Conservation (phyloP, 2,329 filamentous ascomycete species). For the Exophiala sideris region DNA sequence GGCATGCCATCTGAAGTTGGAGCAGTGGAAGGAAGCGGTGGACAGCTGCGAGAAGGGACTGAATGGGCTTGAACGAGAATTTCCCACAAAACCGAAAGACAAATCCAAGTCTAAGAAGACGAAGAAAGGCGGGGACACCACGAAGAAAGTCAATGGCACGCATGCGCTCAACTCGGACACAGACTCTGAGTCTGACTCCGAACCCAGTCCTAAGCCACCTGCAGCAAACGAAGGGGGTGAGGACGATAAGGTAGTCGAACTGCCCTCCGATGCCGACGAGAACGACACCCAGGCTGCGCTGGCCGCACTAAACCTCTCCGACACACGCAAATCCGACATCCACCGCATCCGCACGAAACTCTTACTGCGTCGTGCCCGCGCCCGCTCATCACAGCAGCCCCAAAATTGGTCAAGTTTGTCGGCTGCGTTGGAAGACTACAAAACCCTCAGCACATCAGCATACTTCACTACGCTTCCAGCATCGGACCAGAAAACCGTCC, state of each 20-base stretch:
- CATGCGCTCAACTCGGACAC: conserved; percentile 16
- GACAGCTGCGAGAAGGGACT: conserved; percentile 70
- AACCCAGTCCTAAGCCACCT: background rate
- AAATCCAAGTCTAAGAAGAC: conserved; percentile 25
- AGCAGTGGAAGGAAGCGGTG: conserved; percentile 80
- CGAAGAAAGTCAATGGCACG: conserved; percentile 1
- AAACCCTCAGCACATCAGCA: conserved; percentile 38
- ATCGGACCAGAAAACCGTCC: conserved; percentile 66
- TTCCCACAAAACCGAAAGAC: conserved; percentile 37
- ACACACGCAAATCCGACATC: conserved; percentile 60
- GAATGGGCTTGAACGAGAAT: conserved; percentile 65
- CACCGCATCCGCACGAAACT: conserved; percentile 77
- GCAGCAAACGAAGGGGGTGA: conserved; percentile 28
- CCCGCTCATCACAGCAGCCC: conserved; percentile 44
- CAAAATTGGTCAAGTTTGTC: conserved; percentile 73
- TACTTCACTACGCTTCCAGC: conserved; percentile 55
- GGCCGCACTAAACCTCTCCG: conserved; percentile 41
- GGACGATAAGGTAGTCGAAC: conserved; percentile 48
- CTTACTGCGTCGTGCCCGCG: conserved; percentile 73
- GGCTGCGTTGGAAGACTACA: conserved; percentile 78
- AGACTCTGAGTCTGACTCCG: conserved; percentile 16
- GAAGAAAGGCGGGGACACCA: background rate
- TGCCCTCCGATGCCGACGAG: conserved; percentile 42
- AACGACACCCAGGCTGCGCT: conserved; percentile 34
- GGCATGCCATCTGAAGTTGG: conserved; percentile 79